Conservation (phyloP, 192 early-diverging fungal genomes). For the Coemansia sp. region DNA sequence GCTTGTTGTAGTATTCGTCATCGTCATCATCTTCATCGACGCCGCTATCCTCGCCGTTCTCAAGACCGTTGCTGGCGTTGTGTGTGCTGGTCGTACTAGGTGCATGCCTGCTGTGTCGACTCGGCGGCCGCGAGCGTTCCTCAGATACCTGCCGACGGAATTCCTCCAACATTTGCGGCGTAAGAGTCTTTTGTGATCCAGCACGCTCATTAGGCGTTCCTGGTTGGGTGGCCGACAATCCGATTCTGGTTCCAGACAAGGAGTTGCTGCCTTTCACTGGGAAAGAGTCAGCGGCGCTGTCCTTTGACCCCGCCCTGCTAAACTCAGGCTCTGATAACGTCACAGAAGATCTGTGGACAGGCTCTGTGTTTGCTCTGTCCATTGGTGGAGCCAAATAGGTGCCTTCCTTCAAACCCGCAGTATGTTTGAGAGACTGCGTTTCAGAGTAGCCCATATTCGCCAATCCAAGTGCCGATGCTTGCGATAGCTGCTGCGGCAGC, state of each 20-base stretch:
- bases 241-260: not conserved
- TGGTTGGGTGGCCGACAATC: slow-evolving; percentile 23
- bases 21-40: slow-evolving; percentile 29
- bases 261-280: not conserved
- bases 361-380: slow-evolving; percentile 45
- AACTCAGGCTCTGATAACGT: slow-evolving; percentile 1
- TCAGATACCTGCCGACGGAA: slow-evolving; percentile 34
- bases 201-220: slow-evolving; percentile 32
- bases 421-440: not conserved
- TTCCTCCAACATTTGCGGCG: slow-evolving; percentile 46
- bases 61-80: not conserved
- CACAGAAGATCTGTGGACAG: slow-evolving; percentile 14
- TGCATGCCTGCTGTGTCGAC: not conserved
- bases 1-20: slow-evolving; percentile 29
- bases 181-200: slow-evolving; percentile 45
- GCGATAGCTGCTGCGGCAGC: not conserved
- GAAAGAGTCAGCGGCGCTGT: not conserved
- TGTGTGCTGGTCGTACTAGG: not conserved
- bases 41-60: slow-evolving; percentile 11
- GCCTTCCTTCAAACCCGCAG: too few relatives aligned
- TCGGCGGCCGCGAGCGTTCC: slow-evolving; percentile 9
- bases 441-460: not conserved
- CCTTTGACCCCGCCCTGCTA: not conserved
- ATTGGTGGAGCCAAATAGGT: slow-evolving; percentile 3
- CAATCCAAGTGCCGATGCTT: slow-evolving; percentile 3